A percentile compares a stretch with the other conserved stretches of the same genome.
phyloP scores from a whole-genome alignment of 2,329 filamentous ascomycete species.

The Botryotinia globosa region DNA sequence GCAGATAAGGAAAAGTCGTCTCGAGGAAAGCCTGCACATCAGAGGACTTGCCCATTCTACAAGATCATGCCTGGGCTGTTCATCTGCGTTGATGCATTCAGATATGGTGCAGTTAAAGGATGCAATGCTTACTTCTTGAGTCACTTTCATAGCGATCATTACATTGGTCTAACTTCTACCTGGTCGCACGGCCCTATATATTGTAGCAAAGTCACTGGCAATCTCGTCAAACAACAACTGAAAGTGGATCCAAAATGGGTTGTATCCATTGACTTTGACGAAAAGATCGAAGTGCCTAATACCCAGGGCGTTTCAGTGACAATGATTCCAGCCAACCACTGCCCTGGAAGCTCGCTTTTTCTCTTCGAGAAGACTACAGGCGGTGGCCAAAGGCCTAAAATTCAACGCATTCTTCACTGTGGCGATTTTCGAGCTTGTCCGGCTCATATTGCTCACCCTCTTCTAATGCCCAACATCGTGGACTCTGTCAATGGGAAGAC shows the following conservation, averaged over 20 bases:
- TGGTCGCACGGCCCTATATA: slow-evolving; percentile 97
- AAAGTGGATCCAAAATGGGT: slow-evolving; percentile 84
- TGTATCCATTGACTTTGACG: slow-evolving; percentile 80
- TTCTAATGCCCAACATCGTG: slow-evolving; percentile 71
- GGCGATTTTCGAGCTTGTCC: slow-evolving; percentile 93
- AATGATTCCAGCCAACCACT: slow-evolving; percentile 96
- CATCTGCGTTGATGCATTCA: slow-evolving; percentile 93
- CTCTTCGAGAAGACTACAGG: slow-evolving; percentile 79
- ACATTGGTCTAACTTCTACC: slow-evolving; percentile 80
- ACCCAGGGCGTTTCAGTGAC: slow-evolving; percentile 83
- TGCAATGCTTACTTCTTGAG: slow-evolving; percentile 95
- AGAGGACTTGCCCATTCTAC: slow-evolving; percentile 94
- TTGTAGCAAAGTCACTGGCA: slow-evolving; percentile 88
- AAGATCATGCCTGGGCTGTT: slow-evolving; percentile 93
- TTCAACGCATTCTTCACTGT: slow-evolving; percentile 86
- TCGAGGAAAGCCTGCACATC: slow-evolving; percentile 79
- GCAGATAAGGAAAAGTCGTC: slow-evolving; percentile 75
- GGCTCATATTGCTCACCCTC: slow-evolving; percentile 76
- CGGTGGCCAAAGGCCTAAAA: slow-evolving; percentile 55
- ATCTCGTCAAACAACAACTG: slow-evolving; percentile 82
- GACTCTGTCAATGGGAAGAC: slow-evolving; percentile 69
- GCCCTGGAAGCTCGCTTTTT: slow-evolving; percentile 90
- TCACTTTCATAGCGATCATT: slow-evolving; percentile 98
- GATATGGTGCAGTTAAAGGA: slow-evolving; percentile 88
- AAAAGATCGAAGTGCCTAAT: slow-evolving; percentile 71